These are phyloP conservation scores for Pichia kudriavzevii DNA, from an alignment of 1,139 yeast species.

Conservation along the genomic window DNA sequence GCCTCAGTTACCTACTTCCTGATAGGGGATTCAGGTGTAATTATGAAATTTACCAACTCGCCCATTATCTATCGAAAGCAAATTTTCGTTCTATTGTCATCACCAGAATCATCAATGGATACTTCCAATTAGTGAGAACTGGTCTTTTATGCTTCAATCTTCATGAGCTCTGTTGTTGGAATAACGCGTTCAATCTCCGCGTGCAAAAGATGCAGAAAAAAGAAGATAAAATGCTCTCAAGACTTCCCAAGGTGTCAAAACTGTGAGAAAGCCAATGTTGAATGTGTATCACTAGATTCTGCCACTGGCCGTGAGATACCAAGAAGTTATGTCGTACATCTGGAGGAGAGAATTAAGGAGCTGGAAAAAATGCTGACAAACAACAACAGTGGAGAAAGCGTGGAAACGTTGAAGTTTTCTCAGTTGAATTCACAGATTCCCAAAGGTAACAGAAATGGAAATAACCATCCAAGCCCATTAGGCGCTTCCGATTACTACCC, in stretches of 20 bases:
- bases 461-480: not conserved
- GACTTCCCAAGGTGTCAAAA: constrained; percentile 70
- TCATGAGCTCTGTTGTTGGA: constrained; percentile 16
- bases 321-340: constrained; percentile 64
- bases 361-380: constrained; percentile 43
- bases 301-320: constrained; percentile 85
- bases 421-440: too few species aligned
- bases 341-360: constrained; percentile 56
- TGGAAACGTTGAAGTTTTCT: too few species aligned
- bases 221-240: constrained; percentile 80
- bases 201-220: constrained; percentile 72
- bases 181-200: constrained; percentile 62
- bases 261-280: constrained; percentile 60
- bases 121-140: too few species aligned
- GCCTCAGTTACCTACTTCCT: too few species aligned
- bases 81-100: too few species aligned
- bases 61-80: too few species aligned
- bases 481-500: not conserved
- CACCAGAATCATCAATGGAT: too few species aligned
- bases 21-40: too few species aligned
- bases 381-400: constrained; percentile 3
- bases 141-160: too few species aligned
- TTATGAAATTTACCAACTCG: too few species aligned
- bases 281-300: constrained; percentile 79
- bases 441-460: constrained; percentile 1